A percentile compares a stretch with the other conserved stretches of the same genome.
Conservation (phyloP, 495 filamentous ascomycete species). For the Chaetomium fimeti region DNA sequence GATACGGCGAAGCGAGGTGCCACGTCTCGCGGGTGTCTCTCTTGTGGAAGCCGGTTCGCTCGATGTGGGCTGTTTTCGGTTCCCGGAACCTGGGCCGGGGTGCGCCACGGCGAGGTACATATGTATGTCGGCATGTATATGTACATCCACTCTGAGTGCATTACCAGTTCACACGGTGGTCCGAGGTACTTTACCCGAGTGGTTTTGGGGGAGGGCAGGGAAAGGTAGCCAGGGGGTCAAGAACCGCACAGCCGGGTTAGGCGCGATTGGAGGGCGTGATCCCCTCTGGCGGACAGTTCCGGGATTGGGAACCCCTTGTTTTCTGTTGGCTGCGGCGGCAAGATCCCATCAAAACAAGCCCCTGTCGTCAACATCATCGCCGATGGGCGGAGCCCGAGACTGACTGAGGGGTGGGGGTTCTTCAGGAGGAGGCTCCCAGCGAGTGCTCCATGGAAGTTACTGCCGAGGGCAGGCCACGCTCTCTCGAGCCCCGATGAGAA, state of each 20-base stretch:
- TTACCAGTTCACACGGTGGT: background rate
- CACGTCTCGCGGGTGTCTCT: constrained; percentile 2
- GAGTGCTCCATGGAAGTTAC: too few species aligned
- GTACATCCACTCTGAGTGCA: too few species aligned
- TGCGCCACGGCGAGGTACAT: constrained; percentile 4
- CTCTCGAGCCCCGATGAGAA: background rate
- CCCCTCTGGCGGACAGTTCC: constrained; percentile 1
- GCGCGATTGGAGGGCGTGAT: background rate
- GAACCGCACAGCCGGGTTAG: constrained; percentile 8
- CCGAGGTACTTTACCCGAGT: background rate
- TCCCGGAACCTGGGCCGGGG: constrained; percentile 7
- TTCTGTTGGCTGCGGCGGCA: constrained; percentile 15
- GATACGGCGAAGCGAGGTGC: background rate
- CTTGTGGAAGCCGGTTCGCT: background rate
- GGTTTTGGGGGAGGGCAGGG: background rate
- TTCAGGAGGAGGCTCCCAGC: background rate
- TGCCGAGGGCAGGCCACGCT: background rate
- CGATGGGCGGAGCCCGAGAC: background rate
- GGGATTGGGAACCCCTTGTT: background rate
- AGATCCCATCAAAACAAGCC: background rate
- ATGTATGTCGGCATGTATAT: too few species aligned
- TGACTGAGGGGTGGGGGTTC: background rate
- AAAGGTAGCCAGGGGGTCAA: background rate
- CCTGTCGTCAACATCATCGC: background rate
- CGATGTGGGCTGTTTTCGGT: constrained; percentile 7